Conservation (phyloP, 192 early-diverging fungal species). For the Podila epicladia region DNA sequence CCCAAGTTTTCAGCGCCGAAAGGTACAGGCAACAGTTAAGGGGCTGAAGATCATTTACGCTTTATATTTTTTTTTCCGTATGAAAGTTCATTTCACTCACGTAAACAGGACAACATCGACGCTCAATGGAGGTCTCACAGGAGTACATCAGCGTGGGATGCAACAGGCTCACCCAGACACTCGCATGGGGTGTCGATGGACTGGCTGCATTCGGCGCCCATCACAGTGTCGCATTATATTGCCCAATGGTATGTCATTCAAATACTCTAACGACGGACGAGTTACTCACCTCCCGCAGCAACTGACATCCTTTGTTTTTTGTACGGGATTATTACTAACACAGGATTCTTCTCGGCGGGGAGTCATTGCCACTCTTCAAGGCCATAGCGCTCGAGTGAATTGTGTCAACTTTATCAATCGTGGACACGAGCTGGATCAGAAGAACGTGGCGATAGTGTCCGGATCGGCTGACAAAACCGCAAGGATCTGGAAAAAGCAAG, state of each 20-base stretch:
- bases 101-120: not conserved
- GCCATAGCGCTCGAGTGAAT: conserved; percentile 83
- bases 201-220: conserved; percentile 80
- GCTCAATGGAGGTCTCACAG: conserved; percentile 49
- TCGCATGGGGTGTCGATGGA: conserved; percentile 67
- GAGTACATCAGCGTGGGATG: conserved; percentile 73
- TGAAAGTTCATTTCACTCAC: too few species aligned
- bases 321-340: not conserved
- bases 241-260: conserved; percentile 64
- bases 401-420: conserved; percentile 75
- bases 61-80: too few species aligned
- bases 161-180: conserved; percentile 71
- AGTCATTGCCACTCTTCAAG: conserved; percentile 68
- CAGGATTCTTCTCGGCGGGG: conserved; percentile 61
- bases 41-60: too few species aligned
- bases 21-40: too few species aligned
- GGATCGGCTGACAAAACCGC: conserved; percentile 84
- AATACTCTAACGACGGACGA: too few species aligned
- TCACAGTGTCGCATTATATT: conserved; percentile 74
- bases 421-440: conserved; percentile 56
- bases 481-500: conserved; percentile 72
- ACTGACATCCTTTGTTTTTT: conserved; percentile 5
- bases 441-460: conserved; percentile 73
- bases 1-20: too few species aligned
- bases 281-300: not conserved